Percentiles rank a stretch among this genome's conserved stretches.
phyloP scores from a whole-genome alignment of 1,284 basidiomycete genomes.

The Rhodotorula sp. region DNA sequence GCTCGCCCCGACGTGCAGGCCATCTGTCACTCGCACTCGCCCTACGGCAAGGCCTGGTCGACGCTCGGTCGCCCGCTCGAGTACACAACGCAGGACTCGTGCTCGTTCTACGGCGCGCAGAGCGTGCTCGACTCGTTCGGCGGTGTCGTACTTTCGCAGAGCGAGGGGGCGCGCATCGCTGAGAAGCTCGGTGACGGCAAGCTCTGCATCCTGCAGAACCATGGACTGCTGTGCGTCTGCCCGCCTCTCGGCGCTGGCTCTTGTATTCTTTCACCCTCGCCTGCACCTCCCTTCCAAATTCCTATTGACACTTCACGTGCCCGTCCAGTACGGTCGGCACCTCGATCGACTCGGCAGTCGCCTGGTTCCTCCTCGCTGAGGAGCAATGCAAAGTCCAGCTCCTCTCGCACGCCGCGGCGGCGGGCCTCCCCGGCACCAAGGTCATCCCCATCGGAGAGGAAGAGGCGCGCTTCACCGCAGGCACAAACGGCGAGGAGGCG shows the following conservation, averaged over 20 bases:
- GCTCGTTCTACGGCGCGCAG: constrained; percentile 45
- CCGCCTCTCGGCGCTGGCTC: neutral
- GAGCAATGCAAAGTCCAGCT: constrained; percentile 60
- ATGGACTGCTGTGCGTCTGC: constrained; percentile 53
- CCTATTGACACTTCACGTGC: neutral
- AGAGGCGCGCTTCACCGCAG: constrained; percentile 31
- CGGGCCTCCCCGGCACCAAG: neutral
- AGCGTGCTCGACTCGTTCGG: constrained; percentile 54
- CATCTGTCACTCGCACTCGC: constrained; percentile 66
- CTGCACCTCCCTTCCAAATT: no score
- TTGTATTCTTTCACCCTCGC: no score
- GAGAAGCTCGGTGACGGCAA: constrained; percentile 54
- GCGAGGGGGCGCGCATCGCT: constrained; percentile 63
- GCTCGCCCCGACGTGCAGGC: constrained; percentile 65
- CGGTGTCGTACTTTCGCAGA: constrained; percentile 63
- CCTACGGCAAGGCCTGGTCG: constrained; percentile 65
- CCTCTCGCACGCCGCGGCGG: constrained; percentile 56
- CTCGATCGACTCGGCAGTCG: constrained; percentile 55
- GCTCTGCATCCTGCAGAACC: constrained; percentile 59
- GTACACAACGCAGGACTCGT: constrained; percentile 51
- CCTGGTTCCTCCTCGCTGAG: constrained; percentile 55
- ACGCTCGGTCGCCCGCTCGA: constrained; percentile 58
- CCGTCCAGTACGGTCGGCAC: constrained; percentile 57
- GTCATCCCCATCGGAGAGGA: constrained; percentile 29
- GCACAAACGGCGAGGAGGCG: constrained; percentile 12